phyloP scores from a whole-genome alignment of 176 grass and related monocot genomes.

The Carex pumila region DNA sequence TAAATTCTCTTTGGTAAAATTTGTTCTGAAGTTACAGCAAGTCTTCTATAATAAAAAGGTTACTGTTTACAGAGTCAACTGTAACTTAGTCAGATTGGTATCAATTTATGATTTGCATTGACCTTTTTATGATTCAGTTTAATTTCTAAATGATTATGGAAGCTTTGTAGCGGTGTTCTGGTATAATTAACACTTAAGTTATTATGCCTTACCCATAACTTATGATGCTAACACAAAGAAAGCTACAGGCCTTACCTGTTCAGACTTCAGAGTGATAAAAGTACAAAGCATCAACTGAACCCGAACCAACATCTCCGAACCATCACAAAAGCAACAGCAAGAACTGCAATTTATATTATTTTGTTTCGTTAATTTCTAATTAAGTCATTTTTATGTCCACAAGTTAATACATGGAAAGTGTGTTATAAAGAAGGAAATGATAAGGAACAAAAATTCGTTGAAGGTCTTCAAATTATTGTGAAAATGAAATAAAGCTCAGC shows the following conservation, averaged over 20 bases:
- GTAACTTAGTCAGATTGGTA: not conserved
- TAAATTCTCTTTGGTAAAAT: not conserved
- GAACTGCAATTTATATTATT: not conserved
- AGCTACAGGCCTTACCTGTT: conserved; percentile 5
- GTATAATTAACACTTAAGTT: not conserved
- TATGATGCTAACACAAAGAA: not conserved
- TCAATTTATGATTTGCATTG: not conserved
- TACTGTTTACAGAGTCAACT: not conserved
- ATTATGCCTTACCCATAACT: conserved; percentile 1
- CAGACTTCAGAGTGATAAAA: not conserved
- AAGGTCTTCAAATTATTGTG: not conserved
- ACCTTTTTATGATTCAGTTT: not conserved
- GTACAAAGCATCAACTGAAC: not conserved
- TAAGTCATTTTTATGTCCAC: not conserved
- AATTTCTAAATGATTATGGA: not conserved
- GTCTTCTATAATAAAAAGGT: not conserved
- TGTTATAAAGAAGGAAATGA: conserved; percentile 4
- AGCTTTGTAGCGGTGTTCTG: conserved; percentile 12
- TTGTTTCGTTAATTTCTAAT: not conserved
- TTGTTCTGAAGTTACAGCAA: not conserved
- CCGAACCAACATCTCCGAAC: not conserved
- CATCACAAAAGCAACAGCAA: not conserved
- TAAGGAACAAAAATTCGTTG: not conserved
- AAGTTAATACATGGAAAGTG: not conserved
- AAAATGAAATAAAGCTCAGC: conserved; percentile 18